phyloP scores from a whole-genome alignment of 2,329 filamentous ascomycete species.

The Orbilia brochopaga region DNA sequence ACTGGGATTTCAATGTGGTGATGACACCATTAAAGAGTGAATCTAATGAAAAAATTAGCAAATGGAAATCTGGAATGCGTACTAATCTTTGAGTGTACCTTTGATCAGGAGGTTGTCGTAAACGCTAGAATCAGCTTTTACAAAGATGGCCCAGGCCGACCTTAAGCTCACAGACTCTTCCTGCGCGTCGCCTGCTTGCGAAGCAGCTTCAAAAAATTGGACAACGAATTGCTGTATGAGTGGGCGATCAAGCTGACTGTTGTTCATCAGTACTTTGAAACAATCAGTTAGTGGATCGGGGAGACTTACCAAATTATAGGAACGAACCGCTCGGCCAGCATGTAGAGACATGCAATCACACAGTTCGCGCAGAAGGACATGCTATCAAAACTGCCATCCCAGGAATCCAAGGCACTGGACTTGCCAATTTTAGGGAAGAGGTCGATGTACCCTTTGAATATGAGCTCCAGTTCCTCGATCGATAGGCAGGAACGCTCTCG shows the following conservation, averaged over 20 bases:
- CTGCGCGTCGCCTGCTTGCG: neutral
- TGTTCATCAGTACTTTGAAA: neutral
- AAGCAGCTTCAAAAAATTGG: constrained; percentile 14
- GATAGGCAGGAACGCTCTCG: constrained; percentile 11
- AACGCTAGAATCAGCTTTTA: constrained; percentile 13
- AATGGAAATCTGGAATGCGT: neutral
- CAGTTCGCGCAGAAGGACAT: constrained; percentile 5
- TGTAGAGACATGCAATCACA: neutral
- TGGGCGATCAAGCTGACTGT: constrained; percentile 8
- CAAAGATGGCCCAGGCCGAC: constrained; percentile 23
- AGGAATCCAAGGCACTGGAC: neutral
- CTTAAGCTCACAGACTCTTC: neutral
- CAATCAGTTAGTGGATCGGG: neutral
- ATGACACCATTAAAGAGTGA: constrained; percentile 18
- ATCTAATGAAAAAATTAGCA: constrained; percentile 11
- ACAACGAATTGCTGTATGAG: constrained; percentile 14
- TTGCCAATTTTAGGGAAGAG: neutral
- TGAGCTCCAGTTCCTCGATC: constrained; percentile 22
- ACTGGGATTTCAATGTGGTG: neutral
- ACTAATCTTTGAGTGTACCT: constrained; percentile 18
- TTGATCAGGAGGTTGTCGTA: constrained; percentile 23
- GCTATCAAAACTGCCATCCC: constrained; percentile 34
- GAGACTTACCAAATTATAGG: constrained; percentile 13
- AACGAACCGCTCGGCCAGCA: constrained; percentile 15
- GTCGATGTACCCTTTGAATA: constrained; percentile 11